phyloP scores from a whole-genome alignment of 352 stramenopile species.

The Phytophthora colocasiae region DNA sequence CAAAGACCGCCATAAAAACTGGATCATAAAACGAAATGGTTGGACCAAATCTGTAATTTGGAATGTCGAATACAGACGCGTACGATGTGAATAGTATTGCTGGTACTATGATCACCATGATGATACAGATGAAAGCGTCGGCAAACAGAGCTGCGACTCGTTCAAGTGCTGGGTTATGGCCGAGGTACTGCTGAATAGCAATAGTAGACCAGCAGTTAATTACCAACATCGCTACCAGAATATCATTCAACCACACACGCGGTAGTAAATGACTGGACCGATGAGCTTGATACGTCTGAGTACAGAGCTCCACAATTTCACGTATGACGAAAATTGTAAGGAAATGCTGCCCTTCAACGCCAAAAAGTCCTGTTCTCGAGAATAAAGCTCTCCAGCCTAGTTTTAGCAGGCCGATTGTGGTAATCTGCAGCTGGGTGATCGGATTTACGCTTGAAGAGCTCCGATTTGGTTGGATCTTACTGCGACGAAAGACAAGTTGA shows the following conservation, averaged over 20 bases:
- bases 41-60: constrained; percentile 1
- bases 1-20: constrained; percentile 4
- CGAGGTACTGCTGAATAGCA: constrained; percentile 49
- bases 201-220: constrained; percentile 62
- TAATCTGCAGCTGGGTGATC: background rate
- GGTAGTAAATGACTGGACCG: constrained; percentile 23
- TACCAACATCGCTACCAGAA: constrained; percentile 32
- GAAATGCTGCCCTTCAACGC: constrained; percentile 25
- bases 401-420: background rate
- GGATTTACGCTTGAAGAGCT: background rate
- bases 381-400: constrained; percentile 1
- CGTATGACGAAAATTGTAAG: constrained; percentile 18
- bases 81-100: background rate
- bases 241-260: constrained; percentile 27
- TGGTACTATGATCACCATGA: background rate
- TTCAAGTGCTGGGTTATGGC: constrained; percentile 4
- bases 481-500: background rate
- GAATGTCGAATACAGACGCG: background rate
- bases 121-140: constrained; percentile 9
- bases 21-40: background rate
- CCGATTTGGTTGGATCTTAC: background rate
- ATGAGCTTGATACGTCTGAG: constrained; percentile 30
- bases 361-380: constrained; percentile 1
- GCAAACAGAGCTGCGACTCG: constrained; percentile 4
- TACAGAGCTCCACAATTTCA: constrained; percentile 19